Evolutionary conservation across 495 filamentous ascomycete genomes (phyloP).

Genomic region (Talaromyces adpressus): DNA sequence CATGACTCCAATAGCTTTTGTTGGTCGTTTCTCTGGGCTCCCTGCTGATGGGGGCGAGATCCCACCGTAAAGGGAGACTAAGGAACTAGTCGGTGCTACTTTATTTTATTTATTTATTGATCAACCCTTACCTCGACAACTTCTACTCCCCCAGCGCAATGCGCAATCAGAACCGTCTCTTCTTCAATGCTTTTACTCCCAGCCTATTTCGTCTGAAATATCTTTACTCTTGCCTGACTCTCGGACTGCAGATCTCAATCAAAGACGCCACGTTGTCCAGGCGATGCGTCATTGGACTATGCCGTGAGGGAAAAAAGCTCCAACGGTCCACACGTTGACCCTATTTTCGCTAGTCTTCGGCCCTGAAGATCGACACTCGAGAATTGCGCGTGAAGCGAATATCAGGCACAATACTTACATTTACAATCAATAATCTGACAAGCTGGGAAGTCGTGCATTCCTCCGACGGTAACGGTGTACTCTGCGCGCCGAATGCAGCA

Average conservation of each 20-base stretch:
- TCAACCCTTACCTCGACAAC: not conserved
- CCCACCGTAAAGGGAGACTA: not conserved
- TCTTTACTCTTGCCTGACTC: not conserved
- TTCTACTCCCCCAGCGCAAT: not conserved
- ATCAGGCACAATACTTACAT: not conserved
- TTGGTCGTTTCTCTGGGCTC: constrained; percentile 10
- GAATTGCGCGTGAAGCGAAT: not conserved
- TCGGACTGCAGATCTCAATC: not conserved
- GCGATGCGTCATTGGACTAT: constrained; percentile 1
- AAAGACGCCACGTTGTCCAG: constrained; percentile 2
- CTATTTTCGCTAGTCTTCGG: not conserved
- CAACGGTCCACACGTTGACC: not conserved
- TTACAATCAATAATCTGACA: not conserved
- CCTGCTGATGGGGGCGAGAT: not conserved
- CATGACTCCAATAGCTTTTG: not conserved
- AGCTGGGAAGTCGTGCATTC: not conserved
- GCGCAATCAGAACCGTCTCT: not conserved
- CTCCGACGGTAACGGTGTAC: not conserved
- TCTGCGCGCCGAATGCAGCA: not conserved
- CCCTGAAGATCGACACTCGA: not conserved
- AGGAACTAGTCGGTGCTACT: not conserved
- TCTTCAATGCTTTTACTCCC: not conserved
- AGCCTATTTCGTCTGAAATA: not conserved
- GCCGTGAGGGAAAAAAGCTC: constrained; percentile 1
- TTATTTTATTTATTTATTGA: not conserved